A percentile compares a stretch with the other conserved stretches of the same genome.
Conservation (phyloP, 2,329 filamentous ascomycete genomes). For the Phialophora verrucosa region DNA sequence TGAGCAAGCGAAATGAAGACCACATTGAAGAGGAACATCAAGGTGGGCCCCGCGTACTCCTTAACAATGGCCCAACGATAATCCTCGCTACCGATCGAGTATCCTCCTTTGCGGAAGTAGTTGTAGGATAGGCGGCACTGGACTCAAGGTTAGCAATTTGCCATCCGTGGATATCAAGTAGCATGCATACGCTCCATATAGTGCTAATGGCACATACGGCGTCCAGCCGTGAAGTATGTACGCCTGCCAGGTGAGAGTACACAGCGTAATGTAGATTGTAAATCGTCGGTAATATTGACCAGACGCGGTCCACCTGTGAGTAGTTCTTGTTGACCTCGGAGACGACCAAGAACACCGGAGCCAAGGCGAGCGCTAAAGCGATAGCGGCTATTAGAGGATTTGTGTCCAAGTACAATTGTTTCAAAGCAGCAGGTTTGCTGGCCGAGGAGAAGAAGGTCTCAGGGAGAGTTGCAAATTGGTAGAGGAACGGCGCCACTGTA, state of each 20-base stretch:
- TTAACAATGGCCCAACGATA: conserved; percentile 88
- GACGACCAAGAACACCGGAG: conserved; percentile 71
- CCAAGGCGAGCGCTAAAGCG: conserved; percentile 73
- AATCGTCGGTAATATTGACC: conserved; percentile 86
- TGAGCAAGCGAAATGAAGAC: conserved; percentile 88
- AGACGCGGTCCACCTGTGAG: conserved; percentile 92
- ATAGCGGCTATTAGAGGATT: conserved; percentile 83
- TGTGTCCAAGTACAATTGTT: conserved; percentile 77
- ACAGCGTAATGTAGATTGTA: conserved; percentile 83
- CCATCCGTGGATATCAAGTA: background rate
- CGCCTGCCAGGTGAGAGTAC: conserved; percentile 78
- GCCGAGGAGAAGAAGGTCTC: conserved; percentile 65
- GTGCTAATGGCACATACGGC: conserved; percentile 71
- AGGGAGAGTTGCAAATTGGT: conserved; percentile 73
- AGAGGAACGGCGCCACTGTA: conserved; percentile 75
- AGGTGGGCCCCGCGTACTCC: conserved; percentile 63
- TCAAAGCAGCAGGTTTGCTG: conserved; percentile 65
- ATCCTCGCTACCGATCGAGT: conserved; percentile 86
- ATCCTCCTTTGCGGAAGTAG: conserved; percentile 95
- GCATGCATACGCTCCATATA: conserved; percentile 75
- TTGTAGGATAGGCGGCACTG: conserved; percentile 87
- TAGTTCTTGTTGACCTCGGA: conserved; percentile 92
- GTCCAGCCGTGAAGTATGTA: conserved; percentile 74
- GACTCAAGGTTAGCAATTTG: conserved; percentile 7
- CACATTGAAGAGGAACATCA: conserved; percentile 85